Conservation (phyloP, 768 basidiomycete genomes). For the Termitomyces sp. region DNA sequence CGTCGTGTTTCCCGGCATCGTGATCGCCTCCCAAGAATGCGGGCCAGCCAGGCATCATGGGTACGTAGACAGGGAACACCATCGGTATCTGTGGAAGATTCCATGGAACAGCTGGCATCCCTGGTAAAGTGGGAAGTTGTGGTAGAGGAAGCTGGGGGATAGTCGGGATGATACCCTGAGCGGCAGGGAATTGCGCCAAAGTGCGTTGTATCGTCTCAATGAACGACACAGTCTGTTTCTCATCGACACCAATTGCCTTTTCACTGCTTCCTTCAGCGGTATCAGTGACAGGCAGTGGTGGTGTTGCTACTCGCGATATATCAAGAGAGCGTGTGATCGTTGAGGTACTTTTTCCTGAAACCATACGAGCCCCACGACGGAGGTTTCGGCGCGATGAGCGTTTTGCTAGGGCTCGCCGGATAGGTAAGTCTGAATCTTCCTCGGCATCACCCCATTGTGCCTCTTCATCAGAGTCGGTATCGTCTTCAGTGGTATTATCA, state of each 20-base stretch:
- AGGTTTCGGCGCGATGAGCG: conserved; percentile 34
- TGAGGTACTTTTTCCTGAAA: conserved; percentile 27
- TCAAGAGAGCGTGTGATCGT: conserved; percentile 24
- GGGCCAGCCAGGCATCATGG: conserved; percentile 60
- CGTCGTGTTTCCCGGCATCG: conserved; percentile 27
- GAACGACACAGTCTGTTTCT: conserved; percentile 51
- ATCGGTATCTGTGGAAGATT: conserved; percentile 64
- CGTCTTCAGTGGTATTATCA: conserved; percentile 24
- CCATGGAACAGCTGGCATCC: conserved; percentile 65
- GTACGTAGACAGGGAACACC: conserved; percentile 79
- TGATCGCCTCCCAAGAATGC: conserved; percentile 57
- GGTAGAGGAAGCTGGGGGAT: conserved; percentile 50
- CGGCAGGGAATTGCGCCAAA: conserved; percentile 58
- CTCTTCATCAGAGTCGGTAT: conserved; percentile 40
- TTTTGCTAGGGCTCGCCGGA: conserved; percentile 29
- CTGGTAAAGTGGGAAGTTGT: conserved; percentile 60
- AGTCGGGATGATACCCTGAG: conserved; percentile 46
- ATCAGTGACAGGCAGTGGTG: conserved; percentile 21
- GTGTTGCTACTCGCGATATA: conserved; percentile 31
- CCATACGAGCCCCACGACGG: conserved; percentile 24
- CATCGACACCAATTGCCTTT: conserved; percentile 31
- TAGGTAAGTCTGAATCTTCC: conserved; percentile 51
- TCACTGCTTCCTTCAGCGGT: conserved; percentile 21
- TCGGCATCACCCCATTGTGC: conserved; percentile 70
- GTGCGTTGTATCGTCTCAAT: conserved; percentile 77